Base-by-base conservation (phyloP, 352 stramenopile genomes). In the Thraustotheca clavata region DNA sequence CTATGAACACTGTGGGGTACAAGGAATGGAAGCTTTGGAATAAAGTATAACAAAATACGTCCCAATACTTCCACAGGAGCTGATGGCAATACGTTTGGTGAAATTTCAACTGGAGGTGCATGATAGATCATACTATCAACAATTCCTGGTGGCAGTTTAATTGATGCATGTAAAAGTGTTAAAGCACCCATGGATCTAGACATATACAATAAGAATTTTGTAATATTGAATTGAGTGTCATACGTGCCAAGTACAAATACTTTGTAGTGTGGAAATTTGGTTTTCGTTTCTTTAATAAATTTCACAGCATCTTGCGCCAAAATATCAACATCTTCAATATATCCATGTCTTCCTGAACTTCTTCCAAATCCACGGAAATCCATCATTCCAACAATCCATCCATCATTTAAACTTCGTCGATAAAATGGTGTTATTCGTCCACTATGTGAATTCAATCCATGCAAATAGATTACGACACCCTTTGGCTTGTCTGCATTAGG, bases 361-460 rank as follows among this genome's bases (percentile, higher is more conserved):
- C 83, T 75, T 3, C 83, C 83, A 76, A 88, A 88, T 31, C 83
- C 83, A 68, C 88, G 80, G 46, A 84, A 76, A 48, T 92, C 83
- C 33, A 89, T 60, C 1, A 75, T 75, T 0, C 80, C 81, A 29
- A 88, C 76, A 16, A 89, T 39, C 59, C 88, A 92, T 20, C 81
- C 80, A 47, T 68, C 76, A 27, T 73, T 59, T 40, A 92, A 65
- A 31, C 88, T 69, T 50, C 86, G 75, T 39, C 84, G 70, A 73
- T 87, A 88, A 69, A 90, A 88, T 49, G 68, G 76, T 35, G 80
- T 86, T 72, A 86, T 87, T 46, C 83, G 76, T n/a, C 75, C 80
- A 60, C 80, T 89, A 70, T 92, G 83, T 39, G 79, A 86, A 60
- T 89, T 92, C 38, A 92, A 66, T 40, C 83, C 80, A 40, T 92